Conservation (phyloP, 169 alveolate species). For the Perkinsus chesapeaki region DNA sequence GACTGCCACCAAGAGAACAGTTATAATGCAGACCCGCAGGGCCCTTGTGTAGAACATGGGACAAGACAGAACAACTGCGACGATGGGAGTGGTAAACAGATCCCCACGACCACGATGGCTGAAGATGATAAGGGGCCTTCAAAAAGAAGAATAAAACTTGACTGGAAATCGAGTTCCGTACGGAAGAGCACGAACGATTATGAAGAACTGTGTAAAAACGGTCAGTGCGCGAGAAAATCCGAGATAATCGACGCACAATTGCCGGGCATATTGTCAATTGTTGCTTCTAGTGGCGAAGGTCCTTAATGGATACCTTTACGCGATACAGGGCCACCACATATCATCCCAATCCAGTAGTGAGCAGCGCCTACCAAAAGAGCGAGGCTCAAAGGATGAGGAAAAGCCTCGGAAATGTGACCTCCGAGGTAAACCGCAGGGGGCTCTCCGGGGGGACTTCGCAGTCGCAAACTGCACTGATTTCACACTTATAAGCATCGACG, state of each 20-base stretch:
- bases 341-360: background rate
- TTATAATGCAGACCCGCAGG: background rate
- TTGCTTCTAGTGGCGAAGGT: background rate
- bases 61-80: background rate
- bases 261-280: background rate
- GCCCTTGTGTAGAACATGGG: background rate
- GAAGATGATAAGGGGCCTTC: background rate
- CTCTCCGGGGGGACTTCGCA: too few relatives aligned
- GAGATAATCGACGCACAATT: background rate
- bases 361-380: background rate
- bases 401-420: background rate
- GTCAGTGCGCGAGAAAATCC: background rate
- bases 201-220: background rate
- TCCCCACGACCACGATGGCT: background rate
- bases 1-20: background rate
- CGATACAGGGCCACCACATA: background rate
- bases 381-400: background rate
- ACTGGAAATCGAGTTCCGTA: background rate
- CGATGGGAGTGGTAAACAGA: background rate
- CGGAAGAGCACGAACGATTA: background rate
- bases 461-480: too few relatives aligned
- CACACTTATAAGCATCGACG: too few relatives aligned
- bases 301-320: background rate
- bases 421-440: background rate
- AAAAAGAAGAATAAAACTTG: background rate